Base-by-base conservation (phyloP, 2,329 filamentous ascomycete genomes). In the Alternaria viburni region DNA sequence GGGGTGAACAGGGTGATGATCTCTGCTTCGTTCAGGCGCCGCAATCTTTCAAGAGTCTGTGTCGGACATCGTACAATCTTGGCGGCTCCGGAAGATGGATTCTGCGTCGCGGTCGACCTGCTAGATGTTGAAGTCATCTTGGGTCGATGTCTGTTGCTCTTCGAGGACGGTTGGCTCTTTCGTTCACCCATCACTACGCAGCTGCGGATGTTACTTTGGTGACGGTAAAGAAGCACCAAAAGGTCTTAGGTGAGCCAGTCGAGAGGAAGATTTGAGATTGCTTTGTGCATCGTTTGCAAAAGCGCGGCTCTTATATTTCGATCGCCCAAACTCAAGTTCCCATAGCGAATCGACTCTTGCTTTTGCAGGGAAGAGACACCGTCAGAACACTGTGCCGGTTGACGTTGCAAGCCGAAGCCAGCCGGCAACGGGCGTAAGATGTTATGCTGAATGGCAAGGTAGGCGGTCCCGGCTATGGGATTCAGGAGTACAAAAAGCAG, bases 1-100 rank as follows among this genome's bases (percentile, higher is more conserved):
- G 83, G 83, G 1, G 83, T 84, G 71, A 85, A 82, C 17, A 85
- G 77, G 1, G 83, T 77, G 46, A 85, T 78, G 9, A 79, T 65
- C 41, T 81, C 77, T 6, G 79, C 76, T 55, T 78, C 74, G 26
- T 80, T 70, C 9, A 83, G 75, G 17, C 69, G 71, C 46, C 74
- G 74, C 45, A 83, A 45, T 51, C 74, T 69, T 28, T 41, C 52
- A 3, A 79, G 66, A 7, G 62, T 70, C 3, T 66, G 61, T 1
- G 71, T 41, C 17, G 77, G 72, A 52, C 74, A 75, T 54, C 72
- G 74, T 23, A 77, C 59, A 47, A 77, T 51, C 10, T 62, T 67
- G 13, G 73, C 69, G 54, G 69, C 62, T 36, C 68, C 65, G 26
- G 65, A 55, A 15, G 67, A 66, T 21, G 70, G 62, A 28, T 21